Base-by-base conservation (phyloP, 169 alveolate species). In the Theileria annulata region DNA sequence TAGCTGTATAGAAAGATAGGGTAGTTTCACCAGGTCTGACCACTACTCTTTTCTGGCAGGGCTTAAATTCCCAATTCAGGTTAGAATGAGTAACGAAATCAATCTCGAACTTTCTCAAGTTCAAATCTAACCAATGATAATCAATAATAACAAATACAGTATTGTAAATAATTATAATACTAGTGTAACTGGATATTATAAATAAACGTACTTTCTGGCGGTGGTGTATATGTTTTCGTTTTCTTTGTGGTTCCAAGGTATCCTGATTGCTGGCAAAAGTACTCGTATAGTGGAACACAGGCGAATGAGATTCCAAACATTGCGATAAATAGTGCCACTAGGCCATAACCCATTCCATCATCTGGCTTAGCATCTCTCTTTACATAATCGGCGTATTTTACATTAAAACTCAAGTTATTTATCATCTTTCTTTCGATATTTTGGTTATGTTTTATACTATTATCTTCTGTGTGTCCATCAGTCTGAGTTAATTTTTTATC, bases 11-110 rank as follows among this genome's bases (percentile, higher is more conserved):
- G 81, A 94, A 94, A 23, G 96, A 96, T 73, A 94, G 85, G n/a
- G 95, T 95, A 5, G 97, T 91, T 86, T 94, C 97, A 51, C 97
- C 97, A 15, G 96, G 96, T 31, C 92, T 91, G 23, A 94, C 91
- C 48, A 92, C 88, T 28, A 94, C 88, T 21, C 79, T 85, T 75
- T 91, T 87, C 85, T 94, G 97, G 64, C 87, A 88, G 9, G 97
- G 97, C 73, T 85, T 88, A 75, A 94, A 94, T 51, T 85, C 92
- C 97, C 97, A 94, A 23, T 93, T 92, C 80, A 94, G 51, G 71
- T 92, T 80, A 51, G 94, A 86, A 64, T 90, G 92, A 9, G 92
- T 86, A 13, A 89, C 87, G 63, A 90, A 90, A 75, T 90, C 91
- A 8, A 90, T 83, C 30, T 86, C 94, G 70, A 90, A 85, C 75